Conservation (phyloP, 805 yeast species). For the Brettanomyces naardenensis region DNA sequence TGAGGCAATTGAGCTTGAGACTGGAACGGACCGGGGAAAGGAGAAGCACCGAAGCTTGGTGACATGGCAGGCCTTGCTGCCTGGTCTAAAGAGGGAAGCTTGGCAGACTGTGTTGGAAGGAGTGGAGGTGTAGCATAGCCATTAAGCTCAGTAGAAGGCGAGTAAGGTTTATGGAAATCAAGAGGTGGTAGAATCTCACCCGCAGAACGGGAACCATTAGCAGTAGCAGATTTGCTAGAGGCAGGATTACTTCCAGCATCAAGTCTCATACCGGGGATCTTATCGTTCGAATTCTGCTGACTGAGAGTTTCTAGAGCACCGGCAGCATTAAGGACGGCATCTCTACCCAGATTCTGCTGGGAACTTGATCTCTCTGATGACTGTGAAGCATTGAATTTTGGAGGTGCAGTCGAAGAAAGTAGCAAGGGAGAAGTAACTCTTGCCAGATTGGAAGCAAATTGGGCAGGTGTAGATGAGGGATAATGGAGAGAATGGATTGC, state of each 20-base stretch:
- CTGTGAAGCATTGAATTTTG: conserved; percentile 31
- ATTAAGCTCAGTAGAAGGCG: conserved; percentile 25
- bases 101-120: conserved; percentile 13
- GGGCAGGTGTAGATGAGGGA: conserved; percentile 64
- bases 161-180: conserved; percentile 19
- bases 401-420: conserved; percentile 37
- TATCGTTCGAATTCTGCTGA: conserved; percentile 20
- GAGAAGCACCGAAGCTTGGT: conserved; percentile 27
- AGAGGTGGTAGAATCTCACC: conserved; percentile 21
- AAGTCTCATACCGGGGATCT: conserved; percentile 26
- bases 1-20: conserved; percentile 11
- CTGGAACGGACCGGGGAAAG: too few relatives aligned
- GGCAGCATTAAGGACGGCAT: conserved; percentile 29
- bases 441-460: conserved; percentile 57
- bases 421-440: conserved; percentile 59
- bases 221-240: conserved; percentile 18
- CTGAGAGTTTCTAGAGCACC: conserved; percentile 34
- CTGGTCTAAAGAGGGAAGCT: conserved; percentile 15
- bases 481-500: conserved; percentile 51
- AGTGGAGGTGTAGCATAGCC: conserved; percentile 18
- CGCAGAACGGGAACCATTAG: conserved; percentile 5
- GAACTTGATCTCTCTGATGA: conserved; percentile 26
- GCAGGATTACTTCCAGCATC: conserved; percentile 11
- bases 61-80: conserved; percentile 18
- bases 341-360: conserved; percentile 21